A percentile compares a stretch with the other conserved stretches of the same genome.
Conservation (phyloP, 345 rosid genomes). For the Ailanthus altissimus region DNA sequence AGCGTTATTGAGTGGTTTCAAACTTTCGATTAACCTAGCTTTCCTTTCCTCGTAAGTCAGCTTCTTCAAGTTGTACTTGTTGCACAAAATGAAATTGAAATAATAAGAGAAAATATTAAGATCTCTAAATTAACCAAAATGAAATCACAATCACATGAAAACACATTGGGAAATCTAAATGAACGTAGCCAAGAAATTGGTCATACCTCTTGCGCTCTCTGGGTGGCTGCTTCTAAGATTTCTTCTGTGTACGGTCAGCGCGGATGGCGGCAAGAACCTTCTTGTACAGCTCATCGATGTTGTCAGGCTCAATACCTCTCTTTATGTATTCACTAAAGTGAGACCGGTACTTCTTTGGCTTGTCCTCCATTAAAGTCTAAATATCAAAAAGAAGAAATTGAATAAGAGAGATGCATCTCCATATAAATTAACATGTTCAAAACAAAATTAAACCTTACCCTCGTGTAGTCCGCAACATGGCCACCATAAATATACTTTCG, state of each 20-base stretch:
- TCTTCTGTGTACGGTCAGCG: slow-evolving; percentile 57
- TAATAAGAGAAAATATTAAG: not conserved
- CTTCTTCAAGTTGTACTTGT: slow-evolving; percentile 53
- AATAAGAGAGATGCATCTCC: not conserved
- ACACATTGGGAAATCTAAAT: not conserved
- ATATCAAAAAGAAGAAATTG: not conserved
- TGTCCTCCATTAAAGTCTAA: slow-evolving; percentile 56
- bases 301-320: slow-evolving; percentile 55
- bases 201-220: slow-evolving; percentile 64
- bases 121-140: not conserved
- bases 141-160: too few species aligned
- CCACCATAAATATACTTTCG: slow-evolving; percentile 70
- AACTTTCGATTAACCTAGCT: slow-evolving; percentile 45
- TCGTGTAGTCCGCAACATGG: slow-evolving; percentile 73
- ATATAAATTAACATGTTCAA: not conserved
- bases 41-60: slow-evolving; percentile 54
- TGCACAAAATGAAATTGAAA: not conserved
- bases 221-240: slow-evolving; percentile 49
- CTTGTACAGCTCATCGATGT: slow-evolving; percentile 61
- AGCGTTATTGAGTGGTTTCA: slow-evolving; percentile 48
- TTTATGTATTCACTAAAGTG: slow-evolving; percentile 64
- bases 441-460: slow-evolving; percentile 27
- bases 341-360: slow-evolving; percentile 67
- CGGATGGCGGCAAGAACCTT: slow-evolving; percentile 76
- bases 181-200: not conserved